Conservation (phyloP, 305 asterid genomes). For the Fraxinus angustifolia region DNA sequence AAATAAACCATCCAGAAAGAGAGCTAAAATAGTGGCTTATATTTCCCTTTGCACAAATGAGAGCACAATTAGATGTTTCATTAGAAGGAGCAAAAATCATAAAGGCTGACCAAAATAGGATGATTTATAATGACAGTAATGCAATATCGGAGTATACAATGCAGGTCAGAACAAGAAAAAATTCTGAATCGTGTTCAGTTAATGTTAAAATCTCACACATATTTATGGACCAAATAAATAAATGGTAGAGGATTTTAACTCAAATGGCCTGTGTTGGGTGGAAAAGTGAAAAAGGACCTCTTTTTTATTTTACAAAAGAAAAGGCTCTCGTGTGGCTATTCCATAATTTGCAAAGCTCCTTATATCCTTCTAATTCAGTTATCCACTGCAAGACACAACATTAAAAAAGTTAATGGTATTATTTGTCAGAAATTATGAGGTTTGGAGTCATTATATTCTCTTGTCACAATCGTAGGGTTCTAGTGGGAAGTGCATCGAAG, state of each 20-base stretch:
- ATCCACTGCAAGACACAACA: background rate
- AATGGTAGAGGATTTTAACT: background rate
- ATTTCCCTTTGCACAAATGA: too few relatives aligned
- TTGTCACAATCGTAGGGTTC: background rate
- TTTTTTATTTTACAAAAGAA: background rate
- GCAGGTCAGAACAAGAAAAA: background rate
- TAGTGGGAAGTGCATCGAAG: too few relatives aligned
- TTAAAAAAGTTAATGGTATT: background rate
- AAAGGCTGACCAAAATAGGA: background rate
- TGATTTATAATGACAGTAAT: background rate
- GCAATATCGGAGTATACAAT: background rate
- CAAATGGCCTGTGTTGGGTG: background rate
- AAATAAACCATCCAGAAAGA: too few relatives aligned
- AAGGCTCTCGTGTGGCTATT: background rate
- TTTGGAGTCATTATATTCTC: background rate
- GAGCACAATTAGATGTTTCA: too few relatives aligned
- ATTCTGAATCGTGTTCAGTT: background rate
- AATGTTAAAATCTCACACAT: background rate
- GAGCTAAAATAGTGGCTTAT: too few relatives aligned
- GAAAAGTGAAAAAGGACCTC: background rate
- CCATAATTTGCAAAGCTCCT: background rate
- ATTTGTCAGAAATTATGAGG: too few relatives aligned
- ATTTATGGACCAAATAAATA: background rate
- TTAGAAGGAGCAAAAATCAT: background rate
- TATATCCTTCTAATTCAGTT: background rate